Percentiles rank a stretch among this genome's conserved stretches.
phyloP scores from a whole-genome alignment of 2,329 filamentous ascomycete species.

The Thermothelomyces thermophilus region DNA sequence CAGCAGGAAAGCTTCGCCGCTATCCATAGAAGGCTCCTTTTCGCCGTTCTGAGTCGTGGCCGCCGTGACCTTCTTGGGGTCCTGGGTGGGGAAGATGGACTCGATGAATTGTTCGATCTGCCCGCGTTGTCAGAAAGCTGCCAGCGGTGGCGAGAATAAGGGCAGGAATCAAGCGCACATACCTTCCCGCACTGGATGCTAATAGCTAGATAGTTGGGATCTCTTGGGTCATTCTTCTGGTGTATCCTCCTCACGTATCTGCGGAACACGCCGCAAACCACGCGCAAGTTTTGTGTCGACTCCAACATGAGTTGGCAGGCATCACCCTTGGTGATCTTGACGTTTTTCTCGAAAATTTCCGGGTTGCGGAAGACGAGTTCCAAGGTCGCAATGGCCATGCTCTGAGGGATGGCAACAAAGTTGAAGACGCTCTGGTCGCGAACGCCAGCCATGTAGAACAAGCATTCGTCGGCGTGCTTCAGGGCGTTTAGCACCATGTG shows the following conservation, averaged over 20 bases:
- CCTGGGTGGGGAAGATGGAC: slow-evolving; percentile 80
- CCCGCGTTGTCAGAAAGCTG: slow-evolving; percentile 17
- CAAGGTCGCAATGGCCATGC: slow-evolving; percentile 94
- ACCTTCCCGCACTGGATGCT: slow-evolving; percentile 86
- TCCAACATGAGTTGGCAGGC: slow-evolving; percentile 88
- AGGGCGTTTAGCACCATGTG: slow-evolving; percentile 93
- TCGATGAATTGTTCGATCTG: slow-evolving; percentile 96
- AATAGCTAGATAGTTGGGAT: slow-evolving; percentile 88
- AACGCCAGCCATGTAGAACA: slow-evolving; percentile 96
- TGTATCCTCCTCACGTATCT: slow-evolving; percentile 74
- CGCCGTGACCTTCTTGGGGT: slow-evolving; percentile 52
- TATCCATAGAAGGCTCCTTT: slow-evolving; percentile 41
- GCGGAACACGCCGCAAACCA: slow-evolving; percentile 77
- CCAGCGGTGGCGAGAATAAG: not conserved
- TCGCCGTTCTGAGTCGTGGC: slow-evolving; percentile 12
- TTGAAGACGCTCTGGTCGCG: slow-evolving; percentile 98
- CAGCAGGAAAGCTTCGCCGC: slow-evolving; percentile 60
- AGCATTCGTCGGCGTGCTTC: slow-evolving; percentile 79
- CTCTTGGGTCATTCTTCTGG: slow-evolving; percentile 87
- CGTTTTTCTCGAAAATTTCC: slow-evolving; percentile 72
- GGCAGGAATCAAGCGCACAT: slow-evolving; percentile 3
- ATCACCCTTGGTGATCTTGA: slow-evolving; percentile 95
- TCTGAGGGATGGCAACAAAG: slow-evolving; percentile 93
- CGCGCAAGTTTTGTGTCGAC: slow-evolving; percentile 80
- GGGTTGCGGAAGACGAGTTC: slow-evolving; percentile 91